Evolutionary conservation across 2,329 filamentous ascomycete genomes (phyloP).

Genomic region (Ceratocystis cacaofunesta): DNA sequence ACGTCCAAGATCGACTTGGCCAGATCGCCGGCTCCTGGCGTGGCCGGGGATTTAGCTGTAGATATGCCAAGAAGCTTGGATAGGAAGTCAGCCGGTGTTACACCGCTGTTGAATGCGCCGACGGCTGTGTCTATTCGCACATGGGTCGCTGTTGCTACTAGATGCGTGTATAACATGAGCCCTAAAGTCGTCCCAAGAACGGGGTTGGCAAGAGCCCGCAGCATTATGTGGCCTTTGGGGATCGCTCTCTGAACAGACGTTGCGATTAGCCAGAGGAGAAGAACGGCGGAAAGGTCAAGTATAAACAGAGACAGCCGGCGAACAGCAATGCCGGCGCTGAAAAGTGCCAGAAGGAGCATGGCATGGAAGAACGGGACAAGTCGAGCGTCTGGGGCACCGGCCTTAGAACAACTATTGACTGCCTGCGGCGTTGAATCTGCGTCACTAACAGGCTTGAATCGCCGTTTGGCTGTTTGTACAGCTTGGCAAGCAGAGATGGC

Average conservation of each 20-base stretch:
- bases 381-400: neutral
- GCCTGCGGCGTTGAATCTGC: neutral
- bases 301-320: neutral
- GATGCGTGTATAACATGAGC: neutral
- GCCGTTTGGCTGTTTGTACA: neutral
- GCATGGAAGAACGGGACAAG: neutral
- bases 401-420: neutral
- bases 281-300: conserved; percentile 34
- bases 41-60: neutral
- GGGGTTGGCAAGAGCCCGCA: neutral
- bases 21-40: conserved; percentile 33
- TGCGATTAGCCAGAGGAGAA: conserved; percentile 17
- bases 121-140: neutral
- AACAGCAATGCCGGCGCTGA: conserved; percentile 24
- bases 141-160: neutral
- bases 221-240: neutral
- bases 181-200: neutral
- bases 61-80: neutral
- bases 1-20: conserved; percentile 35
- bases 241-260: neutral
- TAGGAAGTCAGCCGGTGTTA: neutral
- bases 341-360: neutral
- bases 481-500: conserved; percentile 19
- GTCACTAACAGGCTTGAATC: no score
- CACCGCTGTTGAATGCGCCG: neutral